Percentiles rank a stretch among this genome's conserved stretches.
These are phyloP conservation scores for Amanita subjunquillea DNA, from an alignment of 768 basidiomycete species.

Conservation along the genomic window DNA sequence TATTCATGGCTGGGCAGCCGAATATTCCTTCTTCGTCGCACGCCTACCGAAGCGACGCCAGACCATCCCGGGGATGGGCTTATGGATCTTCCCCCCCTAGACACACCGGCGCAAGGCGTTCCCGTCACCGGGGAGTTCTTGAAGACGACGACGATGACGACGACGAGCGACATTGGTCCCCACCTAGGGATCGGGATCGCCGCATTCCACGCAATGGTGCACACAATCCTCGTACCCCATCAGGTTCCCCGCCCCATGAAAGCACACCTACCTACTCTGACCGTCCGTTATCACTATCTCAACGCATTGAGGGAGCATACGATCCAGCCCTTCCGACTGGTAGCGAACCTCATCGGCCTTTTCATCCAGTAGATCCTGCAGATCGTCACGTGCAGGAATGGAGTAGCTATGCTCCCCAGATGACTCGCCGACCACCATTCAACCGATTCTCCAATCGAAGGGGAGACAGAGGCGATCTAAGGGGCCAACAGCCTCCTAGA, in stretches of 20 bases:
- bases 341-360: background rate
- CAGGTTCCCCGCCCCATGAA: background rate
- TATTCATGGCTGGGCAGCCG: background rate
- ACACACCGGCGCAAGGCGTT: background rate
- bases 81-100: background rate
- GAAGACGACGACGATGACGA: background rate
- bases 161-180: background rate
- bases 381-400: background rate
- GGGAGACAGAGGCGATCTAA: background rate
- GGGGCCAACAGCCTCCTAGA: background rate
- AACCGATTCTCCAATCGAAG: background rate
- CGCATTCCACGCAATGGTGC: background rate
- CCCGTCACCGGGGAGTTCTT: background rate
- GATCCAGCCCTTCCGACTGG: background rate
- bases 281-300: background rate
- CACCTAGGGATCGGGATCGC: background rate
- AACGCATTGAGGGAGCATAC: background rate
- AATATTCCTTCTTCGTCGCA: background rate
- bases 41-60: background rate
- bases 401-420: background rate
- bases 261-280: background rate
- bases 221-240: background rate
- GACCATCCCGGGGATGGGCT: slow-evolving; percentile 1
- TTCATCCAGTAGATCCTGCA: background rate
- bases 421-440: background rate